These are phyloP conservation scores for Patellifolia procumbens DNA, from an alignment of 179 eudicot species.

Conservation along the genomic window DNA sequence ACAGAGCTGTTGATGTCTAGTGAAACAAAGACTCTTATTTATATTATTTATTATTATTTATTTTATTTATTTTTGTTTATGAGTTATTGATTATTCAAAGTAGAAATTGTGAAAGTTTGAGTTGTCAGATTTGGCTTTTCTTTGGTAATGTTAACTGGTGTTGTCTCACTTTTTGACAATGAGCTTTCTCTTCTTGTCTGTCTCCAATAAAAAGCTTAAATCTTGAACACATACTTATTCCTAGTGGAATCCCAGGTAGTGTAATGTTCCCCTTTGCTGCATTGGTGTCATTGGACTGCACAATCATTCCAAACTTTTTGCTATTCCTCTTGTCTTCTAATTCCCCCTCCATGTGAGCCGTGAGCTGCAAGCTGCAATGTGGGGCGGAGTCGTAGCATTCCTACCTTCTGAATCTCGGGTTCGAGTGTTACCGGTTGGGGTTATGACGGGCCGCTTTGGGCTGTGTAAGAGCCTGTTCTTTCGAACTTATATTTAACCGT, in stretches of 20 bases:
- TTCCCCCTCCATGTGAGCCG: background rate
- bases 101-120: conserved; percentile 23
- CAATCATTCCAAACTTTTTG: conserved; percentile 12
- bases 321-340: background rate
- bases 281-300: background rate
- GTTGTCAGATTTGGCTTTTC: conserved; percentile 36
- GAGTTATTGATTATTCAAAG: no score
- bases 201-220: conserved; percentile 16
- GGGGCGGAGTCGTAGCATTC: no score
- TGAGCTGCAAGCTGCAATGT: no score
- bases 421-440: no score
- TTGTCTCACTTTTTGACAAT: conserved; percentile 21
- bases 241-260: conserved; percentile 26
- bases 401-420: no score
- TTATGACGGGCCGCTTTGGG: no score
- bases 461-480: no score
- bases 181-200: conserved; percentile 20
- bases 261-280: background rate
- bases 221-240: background rate
- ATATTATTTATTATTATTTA: background rate
- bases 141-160: conserved; percentile 13
- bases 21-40: conserved; percentile 15
- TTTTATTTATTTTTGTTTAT: no score
- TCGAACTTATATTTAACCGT: no score
- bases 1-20: conserved; percentile 20